Conservation (phyloP, 768 basidiomycete species). For the Cystobasidium tubakii region DNA sequence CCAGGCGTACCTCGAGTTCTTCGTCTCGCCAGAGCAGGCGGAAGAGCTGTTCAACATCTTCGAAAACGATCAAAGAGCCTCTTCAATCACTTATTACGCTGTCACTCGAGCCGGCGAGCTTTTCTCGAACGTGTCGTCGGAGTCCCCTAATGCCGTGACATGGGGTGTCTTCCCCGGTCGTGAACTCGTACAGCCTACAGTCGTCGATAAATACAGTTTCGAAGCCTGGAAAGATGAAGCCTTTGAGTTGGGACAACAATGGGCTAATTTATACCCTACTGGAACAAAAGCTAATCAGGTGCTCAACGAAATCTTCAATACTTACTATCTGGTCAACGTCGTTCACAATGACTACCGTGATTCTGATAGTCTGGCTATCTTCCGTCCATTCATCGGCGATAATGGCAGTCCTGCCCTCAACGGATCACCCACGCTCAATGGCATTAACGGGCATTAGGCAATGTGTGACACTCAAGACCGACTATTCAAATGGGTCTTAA, state of each 20-base stretch:
- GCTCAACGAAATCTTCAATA: slow-evolving; percentile 65
- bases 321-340: slow-evolving; percentile 82
- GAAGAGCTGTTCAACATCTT: slow-evolving; percentile 43
- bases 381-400: slow-evolving; percentile 43
- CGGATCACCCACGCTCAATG: neutral
- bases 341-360: slow-evolving; percentile 74
- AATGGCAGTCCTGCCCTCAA: neutral
- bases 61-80: slow-evolving; percentile 62
- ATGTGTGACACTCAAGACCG: neutral
- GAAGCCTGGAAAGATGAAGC: slow-evolving; percentile 97
- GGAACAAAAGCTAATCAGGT: slow-evolving; percentile 64
- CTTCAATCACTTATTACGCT: slow-evolving; percentile 88
- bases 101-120: slow-evolving; percentile 94
- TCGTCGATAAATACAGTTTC: slow-evolving; percentile 91
- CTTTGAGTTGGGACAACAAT: slow-evolving; percentile 88
- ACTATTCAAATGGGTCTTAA: neutral
- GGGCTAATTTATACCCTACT: slow-evolving; percentile 78
- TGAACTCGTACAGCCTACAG: slow-evolving; percentile 91
- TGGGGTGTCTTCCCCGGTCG: slow-evolving; percentile 98
- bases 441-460: neutral
- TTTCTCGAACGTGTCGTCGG: slow-evolving; percentile 86
- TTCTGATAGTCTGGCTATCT: slow-evolving; percentile 44
- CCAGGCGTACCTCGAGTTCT: slow-evolving; percentile 95
- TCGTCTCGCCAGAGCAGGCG: slow-evolving; percentile 55
- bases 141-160: slow-evolving; percentile 95